Evolutionary conservation across 2,329 filamentous ascomycete species (phyloP).

Genomic region (Xylaria digitata): DNA sequence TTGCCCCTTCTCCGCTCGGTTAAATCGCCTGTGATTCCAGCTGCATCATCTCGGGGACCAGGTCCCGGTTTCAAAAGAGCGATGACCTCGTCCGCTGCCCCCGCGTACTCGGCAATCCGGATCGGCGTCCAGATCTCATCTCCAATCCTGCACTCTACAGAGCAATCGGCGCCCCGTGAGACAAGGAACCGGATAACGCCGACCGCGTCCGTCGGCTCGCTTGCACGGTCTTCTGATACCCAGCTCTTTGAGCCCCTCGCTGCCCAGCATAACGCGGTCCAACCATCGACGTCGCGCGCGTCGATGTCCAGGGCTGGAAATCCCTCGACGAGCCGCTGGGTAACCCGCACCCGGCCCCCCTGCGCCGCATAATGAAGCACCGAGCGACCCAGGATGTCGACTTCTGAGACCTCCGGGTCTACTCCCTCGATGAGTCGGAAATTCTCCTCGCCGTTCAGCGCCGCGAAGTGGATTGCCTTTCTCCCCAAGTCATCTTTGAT

Average conservation of each 20-base stretch:
- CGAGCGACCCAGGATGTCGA: slow-evolving; percentile 10
- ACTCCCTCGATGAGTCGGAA: slow-evolving; percentile 13
- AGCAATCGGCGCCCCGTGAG: slow-evolving; percentile 13
- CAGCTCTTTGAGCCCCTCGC: slow-evolving; percentile 4
- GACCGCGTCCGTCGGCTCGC: slow-evolving; percentile 12
- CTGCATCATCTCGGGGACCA: background rate
- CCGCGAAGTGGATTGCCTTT: slow-evolving; percentile 22
- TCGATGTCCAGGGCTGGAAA: slow-evolving; percentile 8
- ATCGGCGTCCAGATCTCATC: slow-evolving; percentile 11
- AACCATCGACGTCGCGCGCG: slow-evolving; percentile 15
- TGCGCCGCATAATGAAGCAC: slow-evolving; percentile 23
- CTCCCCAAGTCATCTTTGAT: slow-evolving; percentile 7
- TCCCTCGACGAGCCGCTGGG: slow-evolving; percentile 7
- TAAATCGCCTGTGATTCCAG: background rate
- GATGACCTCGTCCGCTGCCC: slow-evolving; percentile 15
- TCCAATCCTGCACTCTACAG: slow-evolving; percentile 15
- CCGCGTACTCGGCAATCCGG: background rate
- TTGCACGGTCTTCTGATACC: slow-evolving; percentile 10
- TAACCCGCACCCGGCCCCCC: slow-evolving; percentile 14
- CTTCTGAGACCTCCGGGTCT: background rate
- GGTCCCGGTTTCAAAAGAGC: background rate
- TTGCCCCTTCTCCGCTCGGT: background rate
- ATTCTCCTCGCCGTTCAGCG: slow-evolving; percentile 18
- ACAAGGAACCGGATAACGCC: slow-evolving; percentile 11
- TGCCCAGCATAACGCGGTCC: slow-evolving; percentile 23